Evolutionary conservation across 2,329 filamentous ascomycete species (phyloP).

Genomic region (Plenodomus biglobosus): DNA sequence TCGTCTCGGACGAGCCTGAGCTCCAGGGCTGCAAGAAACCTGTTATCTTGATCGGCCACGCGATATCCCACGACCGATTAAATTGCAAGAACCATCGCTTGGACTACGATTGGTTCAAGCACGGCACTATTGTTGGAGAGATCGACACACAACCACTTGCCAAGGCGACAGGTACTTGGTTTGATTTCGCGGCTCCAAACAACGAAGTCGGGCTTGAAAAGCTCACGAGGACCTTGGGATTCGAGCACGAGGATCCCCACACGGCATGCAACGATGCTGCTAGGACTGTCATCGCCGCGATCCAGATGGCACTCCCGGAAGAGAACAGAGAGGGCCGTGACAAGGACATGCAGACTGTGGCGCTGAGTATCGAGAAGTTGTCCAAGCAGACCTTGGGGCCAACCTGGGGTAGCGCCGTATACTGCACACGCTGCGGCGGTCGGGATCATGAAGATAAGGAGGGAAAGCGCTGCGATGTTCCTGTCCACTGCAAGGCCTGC

Average conservation of each 20-base stretch:
- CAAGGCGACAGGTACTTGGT: constrained; percentile 4
- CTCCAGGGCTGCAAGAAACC: constrained; percentile 16
- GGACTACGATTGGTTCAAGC: constrained; percentile 11
- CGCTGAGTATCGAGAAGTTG: constrained; percentile 5
- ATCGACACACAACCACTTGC: constrained; percentile 31
- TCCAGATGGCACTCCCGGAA: constrained; percentile 16
- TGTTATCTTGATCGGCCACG: constrained; percentile 28
- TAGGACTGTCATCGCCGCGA: constrained; percentile 27
- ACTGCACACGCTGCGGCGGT: constrained; percentile 14
- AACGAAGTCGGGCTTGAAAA: constrained; percentile 11
- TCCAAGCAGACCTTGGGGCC: neutral
- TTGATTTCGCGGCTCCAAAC: neutral
- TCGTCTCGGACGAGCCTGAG: constrained; percentile 2
- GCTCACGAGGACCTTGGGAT: constrained; percentile 10
- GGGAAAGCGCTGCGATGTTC: neutral
- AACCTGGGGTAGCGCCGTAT: constrained; percentile 7
- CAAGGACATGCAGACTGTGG: constrained; percentile 6
- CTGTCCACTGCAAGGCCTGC: constrained; percentile 10
- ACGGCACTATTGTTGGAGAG: constrained; percentile 15
- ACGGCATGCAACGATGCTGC: constrained; percentile 26
- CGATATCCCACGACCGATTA: constrained; percentile 18
- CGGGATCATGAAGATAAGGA: constrained; percentile 9
- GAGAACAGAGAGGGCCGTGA: neutral
- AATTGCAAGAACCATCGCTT: constrained; percentile 20
- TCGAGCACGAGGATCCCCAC: constrained; percentile 22